These are phyloP conservation scores for Kingdonia uniflora DNA, from an alignment of 164 flowering plant species.

Conservation along the genomic window DNA sequence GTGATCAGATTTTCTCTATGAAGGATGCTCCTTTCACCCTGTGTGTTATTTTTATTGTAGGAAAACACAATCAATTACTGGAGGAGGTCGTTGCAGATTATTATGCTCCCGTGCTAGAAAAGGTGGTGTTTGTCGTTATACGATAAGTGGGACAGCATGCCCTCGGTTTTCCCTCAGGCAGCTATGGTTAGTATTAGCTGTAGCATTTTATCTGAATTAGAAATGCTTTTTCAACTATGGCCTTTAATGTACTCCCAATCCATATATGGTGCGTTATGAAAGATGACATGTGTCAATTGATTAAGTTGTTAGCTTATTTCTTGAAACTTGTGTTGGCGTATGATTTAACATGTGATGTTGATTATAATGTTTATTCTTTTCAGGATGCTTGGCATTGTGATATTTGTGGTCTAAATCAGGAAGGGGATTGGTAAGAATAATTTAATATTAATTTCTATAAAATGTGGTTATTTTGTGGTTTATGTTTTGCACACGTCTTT, in stretches of 20 bases:
- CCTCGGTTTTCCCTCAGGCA: slow-evolving; percentile 92
- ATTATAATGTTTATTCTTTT: slow-evolving; percentile 1
- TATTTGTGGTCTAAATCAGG: slow-evolving; percentile 41
- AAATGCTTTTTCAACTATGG: too few species aligned
- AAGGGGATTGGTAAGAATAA: slow-evolving; percentile 51
- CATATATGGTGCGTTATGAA: too few species aligned
- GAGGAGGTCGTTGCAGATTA: slow-evolving; percentile 92
- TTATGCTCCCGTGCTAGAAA: slow-evolving; percentile 84
- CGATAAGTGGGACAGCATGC: slow-evolving; percentile 90
- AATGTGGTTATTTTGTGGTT: not conserved
- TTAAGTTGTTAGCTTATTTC: not conserved
- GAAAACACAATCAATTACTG: slow-evolving; percentile 79
- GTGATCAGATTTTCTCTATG: not conserved
- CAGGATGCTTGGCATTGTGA: slow-evolving; percentile 83
- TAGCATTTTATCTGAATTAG: too few species aligned
- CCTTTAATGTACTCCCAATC: too few species aligned
- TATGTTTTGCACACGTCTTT: too few species aligned
- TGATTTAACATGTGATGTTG: not conserved
- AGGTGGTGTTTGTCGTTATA: slow-evolving; percentile 92
- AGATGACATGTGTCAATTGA: too few species aligned
- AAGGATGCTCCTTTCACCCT: not conserved
- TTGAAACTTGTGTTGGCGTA: not conserved
- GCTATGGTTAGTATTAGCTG: slow-evolving; percentile 63
- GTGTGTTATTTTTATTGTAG: slow-evolving; percentile 22
- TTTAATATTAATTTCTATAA: not conserved